phyloP scores from a whole-genome alignment of 176 grass and related monocot genomes.

The Oryza rufipogon region DNA sequence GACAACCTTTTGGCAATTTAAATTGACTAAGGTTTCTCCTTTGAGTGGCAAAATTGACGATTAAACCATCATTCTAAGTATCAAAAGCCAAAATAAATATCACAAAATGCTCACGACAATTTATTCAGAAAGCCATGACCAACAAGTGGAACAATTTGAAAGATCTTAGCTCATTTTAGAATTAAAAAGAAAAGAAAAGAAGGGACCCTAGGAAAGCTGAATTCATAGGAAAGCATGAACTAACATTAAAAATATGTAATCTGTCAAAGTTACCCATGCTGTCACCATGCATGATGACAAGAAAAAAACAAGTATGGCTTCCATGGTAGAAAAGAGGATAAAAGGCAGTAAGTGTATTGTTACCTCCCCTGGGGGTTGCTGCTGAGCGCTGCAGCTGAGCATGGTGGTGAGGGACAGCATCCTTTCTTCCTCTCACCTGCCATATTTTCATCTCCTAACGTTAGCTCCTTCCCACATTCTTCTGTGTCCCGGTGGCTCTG shows the following conservation, averaged over 20 bases:
- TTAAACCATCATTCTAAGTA: neutral
- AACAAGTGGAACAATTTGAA: slow-evolving; percentile 15
- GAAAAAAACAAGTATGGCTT: slow-evolving; percentile 13
- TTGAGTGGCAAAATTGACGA: neutral
- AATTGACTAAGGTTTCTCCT: neutral
- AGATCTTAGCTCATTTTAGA: neutral
- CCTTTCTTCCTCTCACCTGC: slow-evolving; percentile 66
- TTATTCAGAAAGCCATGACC: slow-evolving; percentile 19
- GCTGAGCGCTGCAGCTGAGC: slow-evolving; percentile 41
- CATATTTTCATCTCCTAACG: slow-evolving; percentile 48
- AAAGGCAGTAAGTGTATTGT: slow-evolving; percentile 26
- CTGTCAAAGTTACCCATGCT: slow-evolving; percentile 14
- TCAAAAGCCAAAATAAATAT: neutral
- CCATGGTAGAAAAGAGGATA: slow-evolving; percentile 29
- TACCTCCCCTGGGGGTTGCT: slow-evolving; percentile 50
- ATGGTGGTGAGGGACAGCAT: slow-evolving; percentile 45
- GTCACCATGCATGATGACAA: slow-evolving; percentile 35
- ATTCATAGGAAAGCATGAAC: neutral
- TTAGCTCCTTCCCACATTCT: slow-evolving; percentile 53
- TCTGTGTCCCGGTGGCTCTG: slow-evolving; percentile 28
- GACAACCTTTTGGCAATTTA: slow-evolving; percentile 16
- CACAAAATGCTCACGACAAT: neutral
- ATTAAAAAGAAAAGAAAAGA: neutral
- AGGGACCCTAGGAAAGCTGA: neutral
- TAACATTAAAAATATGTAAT: slow-evolving; percentile 14